Evolutionary conservation across 1,284 basidiomycete genomes (phyloP).

Genomic region (Leccinum variabile): DNA sequence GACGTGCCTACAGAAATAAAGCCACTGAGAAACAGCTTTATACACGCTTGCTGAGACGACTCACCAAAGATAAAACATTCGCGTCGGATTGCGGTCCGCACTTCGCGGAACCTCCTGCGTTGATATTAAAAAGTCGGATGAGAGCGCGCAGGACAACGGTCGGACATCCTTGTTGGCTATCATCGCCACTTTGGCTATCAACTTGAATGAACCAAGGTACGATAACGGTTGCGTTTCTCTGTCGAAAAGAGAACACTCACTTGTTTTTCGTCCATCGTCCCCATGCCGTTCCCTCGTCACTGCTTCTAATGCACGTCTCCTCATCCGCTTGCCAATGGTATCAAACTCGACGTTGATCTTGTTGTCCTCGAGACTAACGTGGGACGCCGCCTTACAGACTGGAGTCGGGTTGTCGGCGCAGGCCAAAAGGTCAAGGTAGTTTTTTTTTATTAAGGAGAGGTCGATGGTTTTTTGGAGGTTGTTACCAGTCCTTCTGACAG

Average conservation of each 20-base stretch:
- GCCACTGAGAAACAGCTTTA: not conserved
- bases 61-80: conserved; percentile 88
- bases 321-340: conserved; percentile 69
- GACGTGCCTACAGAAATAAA: conserved; percentile 59
- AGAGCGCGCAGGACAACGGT: conserved; percentile 75
- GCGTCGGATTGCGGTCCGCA: conserved; percentile 80
- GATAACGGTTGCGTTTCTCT: not conserved
- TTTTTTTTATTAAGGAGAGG: conserved; percentile 60
- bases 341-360: conserved; percentile 85
- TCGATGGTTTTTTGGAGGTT: conserved; percentile 57
- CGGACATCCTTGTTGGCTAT: conserved; percentile 88
- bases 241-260: not conserved
- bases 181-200: conserved; percentile 94
- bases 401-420: conserved; percentile 79
- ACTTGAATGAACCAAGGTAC: not conserved
- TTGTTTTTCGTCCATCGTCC: conserved; percentile 88
- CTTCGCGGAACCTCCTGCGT: conserved; percentile 90
- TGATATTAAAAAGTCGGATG: conserved; percentile 79
- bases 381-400: conserved; percentile 62
- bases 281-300: conserved; percentile 86
- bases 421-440: conserved; percentile 76
- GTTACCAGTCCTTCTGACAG: conserved; percentile 51
- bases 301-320: conserved; percentile 67
- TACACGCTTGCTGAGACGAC: conserved; percentile 15
- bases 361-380: conserved; percentile 64